Evolutionary conservation across 2,329 filamentous ascomycete species (phyloP).

Genomic region (Alternaria burnsii): DNA sequence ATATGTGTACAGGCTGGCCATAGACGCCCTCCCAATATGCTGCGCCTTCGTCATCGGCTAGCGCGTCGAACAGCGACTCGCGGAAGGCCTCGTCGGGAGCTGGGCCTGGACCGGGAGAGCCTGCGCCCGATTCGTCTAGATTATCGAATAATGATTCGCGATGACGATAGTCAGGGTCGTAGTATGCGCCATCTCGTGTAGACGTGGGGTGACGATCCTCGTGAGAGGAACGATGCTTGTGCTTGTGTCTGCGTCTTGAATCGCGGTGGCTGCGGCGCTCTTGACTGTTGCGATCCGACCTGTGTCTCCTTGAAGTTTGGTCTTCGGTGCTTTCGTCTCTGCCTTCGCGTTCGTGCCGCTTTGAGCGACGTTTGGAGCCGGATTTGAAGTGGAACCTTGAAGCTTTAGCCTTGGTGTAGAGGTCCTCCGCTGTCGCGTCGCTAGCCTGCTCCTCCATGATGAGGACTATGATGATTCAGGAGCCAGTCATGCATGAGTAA

Average conservation of each 20-base stretch:
- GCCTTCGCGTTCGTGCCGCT: conserved; percentile 25
- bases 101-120: conserved; percentile 30
- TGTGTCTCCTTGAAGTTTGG: conserved; percentile 23
- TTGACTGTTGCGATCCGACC: conserved; percentile 20
- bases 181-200: conserved; percentile 42
- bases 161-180: conserved; percentile 40
- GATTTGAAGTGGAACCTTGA: conserved; percentile 54
- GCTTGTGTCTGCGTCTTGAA: conserved; percentile 31
- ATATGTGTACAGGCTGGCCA: conserved; percentile 90
- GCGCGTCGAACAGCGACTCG: conserved; percentile 93
- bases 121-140: conserved; percentile 44
- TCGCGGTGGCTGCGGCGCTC: conserved; percentile 16
- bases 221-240: conserved; percentile 22
- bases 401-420: conserved; percentile 37
- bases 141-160: conserved; percentile 46
- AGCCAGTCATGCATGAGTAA: conserved; percentile 29
- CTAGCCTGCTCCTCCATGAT: conserved; percentile 44
- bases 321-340: conserved; percentile 14
- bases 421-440: conserved; percentile 26
- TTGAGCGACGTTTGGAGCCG: conserved; percentile 29
- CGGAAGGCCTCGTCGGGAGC: conserved; percentile 81
- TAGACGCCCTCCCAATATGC: conserved; percentile 97
- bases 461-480: conserved; percentile 19
- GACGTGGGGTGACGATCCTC: conserved; percentile 36
- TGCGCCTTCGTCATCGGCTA: conserved; percentile 96